Base-by-base conservation (phyloP, 805 yeast genomes). In the Barnettozyma sucrosica region DNA sequence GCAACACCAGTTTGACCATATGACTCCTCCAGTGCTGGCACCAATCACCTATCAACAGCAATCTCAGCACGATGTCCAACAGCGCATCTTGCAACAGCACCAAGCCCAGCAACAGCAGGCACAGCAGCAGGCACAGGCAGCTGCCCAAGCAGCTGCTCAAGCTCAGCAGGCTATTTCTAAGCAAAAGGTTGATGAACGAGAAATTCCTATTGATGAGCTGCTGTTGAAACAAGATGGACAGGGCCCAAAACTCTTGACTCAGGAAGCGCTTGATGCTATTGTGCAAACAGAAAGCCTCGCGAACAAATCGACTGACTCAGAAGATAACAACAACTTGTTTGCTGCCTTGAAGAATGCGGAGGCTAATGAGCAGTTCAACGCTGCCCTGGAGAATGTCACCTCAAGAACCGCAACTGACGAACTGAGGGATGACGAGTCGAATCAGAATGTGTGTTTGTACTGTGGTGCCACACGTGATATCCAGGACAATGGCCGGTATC, bases 401-500 rank as follows among this genome's bases (percentile, higher is more conserved):
- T 21, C 41, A 14, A 20, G 10, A 16, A 13, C 36, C 18, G 9
- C 24, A 19, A 18, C 33, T 28, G 43, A 38, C 11, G 34, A 26
- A 9, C 8, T 11, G 3, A 26, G 30, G 28, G 51, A 44, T 28
- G 50, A 43, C 26, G 51, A 51, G 6, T 37, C 46, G 19, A 43
- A 48, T 7, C 41, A 46, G 19, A 46, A 47, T 26, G 43, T 39
- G 41, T 59, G 63, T 45, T 25, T 56, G 14, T 58, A 56, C 50
- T 59, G 63, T 45, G 61, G 58, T 38, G 55, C 53, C 9, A 51
- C 50, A 18, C 53, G 59, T 21, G 44, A 52, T 19, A 51, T 58
- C 21, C 49, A 57, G n/a, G 63, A 59, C 39, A 58, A 58, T 39
- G 63, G 62, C 18, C 58, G 61, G 19, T 59, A 56, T 41, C 55